Base-by-base conservation (phyloP, 2,329 filamentous ascomycete species). In the Rutstroemia sp. region DNA sequence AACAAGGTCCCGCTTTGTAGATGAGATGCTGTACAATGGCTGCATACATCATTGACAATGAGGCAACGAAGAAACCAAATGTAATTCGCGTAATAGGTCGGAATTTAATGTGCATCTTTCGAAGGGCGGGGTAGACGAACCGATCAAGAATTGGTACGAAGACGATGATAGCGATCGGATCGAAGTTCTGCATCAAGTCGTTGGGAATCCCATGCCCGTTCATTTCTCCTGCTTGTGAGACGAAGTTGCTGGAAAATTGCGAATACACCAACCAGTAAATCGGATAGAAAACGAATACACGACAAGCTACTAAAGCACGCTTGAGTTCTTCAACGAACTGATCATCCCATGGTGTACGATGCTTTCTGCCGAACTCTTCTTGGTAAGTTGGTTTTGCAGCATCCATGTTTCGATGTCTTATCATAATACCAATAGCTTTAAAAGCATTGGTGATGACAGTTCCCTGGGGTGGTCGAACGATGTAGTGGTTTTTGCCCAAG, bases 371-470 rank as follows among this genome's bases (percentile, higher is more conserved):
- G 58, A 80, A 72, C 58, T 76, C 79, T 18, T 74, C 76, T 56
- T 84, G 82, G 75, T 80, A 84, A 4, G 79, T 81, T 3, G 84
- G 85, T 73, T 88, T 89, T 1, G 62, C 44, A 5, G 81, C 85
- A 53, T 89, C 76, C 62, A 73, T 70, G 57, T 73, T 66, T 42
- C 75, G 74, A 61, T 73, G 68, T 62, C 75, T 66, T 69, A 79
- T 75, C 54, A 74, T 77, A 42, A 86, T 80, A 64, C 77, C 78
- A 8, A 86, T 69, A 6, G 78, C 79, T 62, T 77, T 79, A 75
- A 89, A 87, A 16, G 83, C 80, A 62, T 87, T 75, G 54, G 81
- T 81, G 58, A 87, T 83, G 58, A 87, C 73, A 4, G 81, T 84
- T 41, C 85, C 85, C 59, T 83, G 75, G 0, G 78, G 77, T 7